These are phyloP conservation scores for Epithemia pelagica DNA, from an alignment of 108 stramenopile genomes.

Conservation along the genomic window DNA sequence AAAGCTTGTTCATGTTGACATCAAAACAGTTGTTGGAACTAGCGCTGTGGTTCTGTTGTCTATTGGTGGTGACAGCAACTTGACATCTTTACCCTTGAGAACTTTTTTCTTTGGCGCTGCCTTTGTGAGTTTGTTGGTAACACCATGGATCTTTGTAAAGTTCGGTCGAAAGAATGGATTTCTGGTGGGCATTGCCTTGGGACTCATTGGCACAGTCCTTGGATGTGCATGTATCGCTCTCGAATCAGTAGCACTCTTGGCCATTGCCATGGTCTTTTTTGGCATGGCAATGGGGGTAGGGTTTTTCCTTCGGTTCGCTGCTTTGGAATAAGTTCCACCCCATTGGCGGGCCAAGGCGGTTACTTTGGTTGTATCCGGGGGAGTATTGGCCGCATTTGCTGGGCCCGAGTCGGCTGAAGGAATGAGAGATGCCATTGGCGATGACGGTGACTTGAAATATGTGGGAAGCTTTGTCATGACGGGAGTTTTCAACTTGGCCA, in stretches of 20 bases:
- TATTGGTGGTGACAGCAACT: constrained; percentile 21
- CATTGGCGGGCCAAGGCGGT: constrained; percentile 20
- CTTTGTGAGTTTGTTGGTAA: constrained; percentile 17
- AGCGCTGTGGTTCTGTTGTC: constrained; percentile 23
- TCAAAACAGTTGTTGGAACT: constrained; percentile 29
- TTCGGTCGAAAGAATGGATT: constrained; percentile 27
- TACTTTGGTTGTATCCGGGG: constrained; percentile 31
- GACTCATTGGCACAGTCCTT: constrained; percentile 14
- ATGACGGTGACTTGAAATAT: constrained; percentile 15
- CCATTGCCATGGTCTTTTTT: constrained; percentile 18
- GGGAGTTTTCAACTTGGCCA: constrained; percentile 15
- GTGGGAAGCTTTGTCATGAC: constrained; percentile 32
- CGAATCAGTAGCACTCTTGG: constrained; percentile 15
- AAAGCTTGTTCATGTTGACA: neutral
- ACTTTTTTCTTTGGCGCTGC: constrained; percentile 29
- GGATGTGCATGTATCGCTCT: constrained; percentile 14
- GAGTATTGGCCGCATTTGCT: constrained; percentile 39
- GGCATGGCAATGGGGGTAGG: constrained; percentile 38
- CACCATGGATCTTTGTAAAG: constrained; percentile 21
- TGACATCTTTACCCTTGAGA: constrained; percentile 28
- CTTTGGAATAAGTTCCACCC: constrained; percentile 31
- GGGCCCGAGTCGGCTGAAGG: constrained; percentile 38
- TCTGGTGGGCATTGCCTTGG: constrained; percentile 17
- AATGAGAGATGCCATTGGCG: constrained; percentile 16
- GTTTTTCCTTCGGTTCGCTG: constrained; percentile 33